Percentiles rank a stretch among this genome's conserved stretches.
These are phyloP conservation scores for Pyrenophora tritici-repentis DNA, from an alignment of 2,329 filamentous ascomycete species.

Conservation along the genomic window DNA sequence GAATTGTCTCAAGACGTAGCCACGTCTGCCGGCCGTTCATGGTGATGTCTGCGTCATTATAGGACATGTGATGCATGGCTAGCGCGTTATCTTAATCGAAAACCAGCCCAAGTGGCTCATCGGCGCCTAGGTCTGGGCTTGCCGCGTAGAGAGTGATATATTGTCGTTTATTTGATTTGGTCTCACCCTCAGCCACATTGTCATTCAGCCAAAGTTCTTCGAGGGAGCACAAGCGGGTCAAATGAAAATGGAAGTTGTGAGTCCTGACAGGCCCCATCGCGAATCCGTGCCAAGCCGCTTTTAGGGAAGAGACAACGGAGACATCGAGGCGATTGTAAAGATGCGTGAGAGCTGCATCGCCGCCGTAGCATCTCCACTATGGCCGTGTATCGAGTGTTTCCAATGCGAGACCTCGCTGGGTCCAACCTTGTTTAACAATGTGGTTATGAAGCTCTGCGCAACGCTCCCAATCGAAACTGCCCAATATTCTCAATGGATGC, in stretches of 20 bases:
- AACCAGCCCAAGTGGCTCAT: slow-evolving; percentile 16
- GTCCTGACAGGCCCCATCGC: slow-evolving; percentile 7
- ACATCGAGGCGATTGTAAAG: slow-evolving; percentile 8
- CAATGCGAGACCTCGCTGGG: slow-evolving; percentile 11
- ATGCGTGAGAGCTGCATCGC: slow-evolving; percentile 15
- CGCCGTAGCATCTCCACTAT: slow-evolving; percentile 17
- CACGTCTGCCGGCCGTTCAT: slow-evolving; percentile 11
- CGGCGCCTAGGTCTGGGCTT: slow-evolving; percentile 7
- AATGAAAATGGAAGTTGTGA: slow-evolving; percentile 13
- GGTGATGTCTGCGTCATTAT: slow-evolving; percentile 9
- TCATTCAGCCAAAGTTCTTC: slow-evolving; percentile 10
- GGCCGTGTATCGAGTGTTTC: slow-evolving; percentile 15
- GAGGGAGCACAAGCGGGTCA: slow-evolving; percentile 9
- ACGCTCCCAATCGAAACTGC: slow-evolving; percentile 11
- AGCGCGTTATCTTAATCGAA: slow-evolving; percentile 12
- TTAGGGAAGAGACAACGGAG: slow-evolving; percentile 16
- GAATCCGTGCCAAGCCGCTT: slow-evolving; percentile 18
- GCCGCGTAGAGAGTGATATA: slow-evolving; percentile 12
- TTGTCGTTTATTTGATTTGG: slow-evolving; percentile 13
- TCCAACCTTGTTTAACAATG: slow-evolving; percentile 14
- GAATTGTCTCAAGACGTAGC: slow-evolving; percentile 14
- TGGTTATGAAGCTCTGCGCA: slow-evolving; percentile 14
- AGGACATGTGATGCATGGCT: slow-evolving; percentile 16
- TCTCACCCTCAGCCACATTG: slow-evolving; percentile 8
- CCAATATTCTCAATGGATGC: slow-evolving; percentile 3